Evolutionary conservation across 345 rosid species (phyloP), one percentile per base, ranked within the genome.

Genomic region (Euphorbia peplus): DNA sequence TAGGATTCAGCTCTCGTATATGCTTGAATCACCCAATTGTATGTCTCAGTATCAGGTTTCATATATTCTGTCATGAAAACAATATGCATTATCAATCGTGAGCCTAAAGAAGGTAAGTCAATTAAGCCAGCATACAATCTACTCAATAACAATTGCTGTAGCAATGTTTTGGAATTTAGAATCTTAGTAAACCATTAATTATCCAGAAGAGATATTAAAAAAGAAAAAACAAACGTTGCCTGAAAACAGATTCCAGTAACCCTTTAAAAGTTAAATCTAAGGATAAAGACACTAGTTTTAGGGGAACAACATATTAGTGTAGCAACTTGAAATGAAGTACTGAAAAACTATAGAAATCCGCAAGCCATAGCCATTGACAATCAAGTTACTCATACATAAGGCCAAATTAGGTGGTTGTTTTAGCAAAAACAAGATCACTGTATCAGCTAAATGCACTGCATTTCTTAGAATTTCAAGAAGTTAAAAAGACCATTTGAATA

Each of bases 11-110:
- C 97, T 80, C 96, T 86, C 19, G 98, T 93, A 70, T 89, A 93
- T 60, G 98, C 97, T 85, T 91, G 96, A 80, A 93, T 86, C 67
- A 93, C 96, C 96, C 96, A 93, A 71, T 93, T 93, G 80, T 93
- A 93, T 22, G 97, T 84, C 81, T 93, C 97, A 0, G 98, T 86
- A 74, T 93, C 80, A 29, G 98, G 98, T 79, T 89, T 93, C 98
- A 91, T 93, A 75, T 73, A 91, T 70, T 58, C 97, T 93, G 86
- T 47, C 60, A 77, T 59, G 32, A 52, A 65, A 79, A 60, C 21
- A 3, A 53, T 46, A 28, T 58, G 54, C 35, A 39, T 53, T 51
- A 60, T 4, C 46, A 63, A 68, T 30, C 60, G 16, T 9, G 22
- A 26, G 41, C 1, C 52, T 15, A 64, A 59, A 70, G 50, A 25